Conservation (phyloP, 495 filamentous ascomycete genomes). For the Penicillium diatomitis region DNA sequence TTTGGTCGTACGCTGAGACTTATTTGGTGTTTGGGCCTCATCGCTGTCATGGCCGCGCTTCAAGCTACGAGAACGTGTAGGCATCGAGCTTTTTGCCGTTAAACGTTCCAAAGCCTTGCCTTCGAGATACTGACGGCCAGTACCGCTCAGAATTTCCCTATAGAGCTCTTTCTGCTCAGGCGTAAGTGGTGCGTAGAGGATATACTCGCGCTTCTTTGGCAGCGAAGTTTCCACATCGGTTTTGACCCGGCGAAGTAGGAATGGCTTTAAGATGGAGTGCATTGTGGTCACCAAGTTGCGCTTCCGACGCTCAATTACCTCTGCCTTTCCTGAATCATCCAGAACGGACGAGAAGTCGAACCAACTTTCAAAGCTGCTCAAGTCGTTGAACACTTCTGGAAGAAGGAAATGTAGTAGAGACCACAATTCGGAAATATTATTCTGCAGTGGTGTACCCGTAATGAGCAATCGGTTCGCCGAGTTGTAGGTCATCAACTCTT, state of each 20-base stretch:
- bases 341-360: conserved; percentile 91
- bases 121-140: conserved; percentile 73
- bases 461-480: conserved; percentile 87
- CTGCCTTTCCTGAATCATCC: conserved; percentile 62
- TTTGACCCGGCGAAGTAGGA: conserved; percentile 82
- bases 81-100: conserved; percentile 24
- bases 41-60: conserved; percentile 47
- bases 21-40: conserved; percentile 38
- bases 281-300: conserved; percentile 79
- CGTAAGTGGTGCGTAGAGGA: conserved; percentile 84
- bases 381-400: conserved; percentile 82
- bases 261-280: conserved; percentile 85
- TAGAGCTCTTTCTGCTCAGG: conserved; percentile 85
- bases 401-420: conserved; percentile 89
- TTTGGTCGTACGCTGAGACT: conserved; percentile 65
- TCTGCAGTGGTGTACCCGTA: conserved; percentile 91
- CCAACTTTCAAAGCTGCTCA: conserved; percentile 85
- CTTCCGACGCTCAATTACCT: conserved; percentile 46
- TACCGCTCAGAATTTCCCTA: conserved; percentile 70
- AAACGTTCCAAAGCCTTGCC: conserved; percentile 68
- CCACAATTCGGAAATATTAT: conserved; percentile 93
- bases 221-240: conserved; percentile 81
- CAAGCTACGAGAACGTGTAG: conserved; percentile 30
- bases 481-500: conserved; percentile 74
- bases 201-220: conserved; percentile 95